These are phyloP conservation scores for Penicillium antarcticum DNA, from an alignment of 495 filamentous ascomycete species.

Conservation along the genomic window DNA sequence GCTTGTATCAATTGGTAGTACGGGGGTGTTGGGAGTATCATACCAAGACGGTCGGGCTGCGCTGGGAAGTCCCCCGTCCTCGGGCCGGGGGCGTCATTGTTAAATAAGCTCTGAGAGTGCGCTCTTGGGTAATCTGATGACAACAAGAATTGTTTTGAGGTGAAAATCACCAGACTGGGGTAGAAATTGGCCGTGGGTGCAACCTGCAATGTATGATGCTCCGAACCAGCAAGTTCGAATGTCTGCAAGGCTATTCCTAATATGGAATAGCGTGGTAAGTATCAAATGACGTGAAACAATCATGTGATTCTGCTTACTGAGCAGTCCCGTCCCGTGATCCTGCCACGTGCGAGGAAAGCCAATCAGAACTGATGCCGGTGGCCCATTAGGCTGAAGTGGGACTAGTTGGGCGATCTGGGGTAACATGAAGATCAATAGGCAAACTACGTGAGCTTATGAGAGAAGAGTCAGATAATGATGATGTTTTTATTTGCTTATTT, in stretches of 20 bases:
- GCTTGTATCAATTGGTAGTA: background rate
- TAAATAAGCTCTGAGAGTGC: background rate
- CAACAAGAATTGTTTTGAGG: background rate
- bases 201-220: constrained; percentile 4
- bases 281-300: constrained; percentile 6
- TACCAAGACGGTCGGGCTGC: constrained; percentile 56
- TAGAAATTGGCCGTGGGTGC: background rate
- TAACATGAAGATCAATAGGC: constrained; percentile 11
- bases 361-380: background rate
- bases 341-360: constrained; percentile 14
- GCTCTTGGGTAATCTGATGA: background rate
- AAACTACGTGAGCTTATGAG: background rate
- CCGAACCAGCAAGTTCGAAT: constrained; percentile 6
- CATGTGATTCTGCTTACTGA: constrained; percentile 4
- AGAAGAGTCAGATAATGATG: background rate
- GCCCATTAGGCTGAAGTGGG: background rate
- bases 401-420: constrained; percentile 19
- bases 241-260: background rate
- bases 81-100: constrained; percentile 35
- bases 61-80: constrained; percentile 42
- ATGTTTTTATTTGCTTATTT: background rate
- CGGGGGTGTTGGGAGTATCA: constrained; percentile 3
- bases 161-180: too few relatives aligned
- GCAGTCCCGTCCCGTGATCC: constrained; percentile 14
- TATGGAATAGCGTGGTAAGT: background rate